A percentile compares a stretch with the other conserved stretches of the same genome.
These are phyloP conservation scores for Hippophae tibetana DNA, from an alignment of 306 rosid genomes.

Conservation along the genomic window DNA sequence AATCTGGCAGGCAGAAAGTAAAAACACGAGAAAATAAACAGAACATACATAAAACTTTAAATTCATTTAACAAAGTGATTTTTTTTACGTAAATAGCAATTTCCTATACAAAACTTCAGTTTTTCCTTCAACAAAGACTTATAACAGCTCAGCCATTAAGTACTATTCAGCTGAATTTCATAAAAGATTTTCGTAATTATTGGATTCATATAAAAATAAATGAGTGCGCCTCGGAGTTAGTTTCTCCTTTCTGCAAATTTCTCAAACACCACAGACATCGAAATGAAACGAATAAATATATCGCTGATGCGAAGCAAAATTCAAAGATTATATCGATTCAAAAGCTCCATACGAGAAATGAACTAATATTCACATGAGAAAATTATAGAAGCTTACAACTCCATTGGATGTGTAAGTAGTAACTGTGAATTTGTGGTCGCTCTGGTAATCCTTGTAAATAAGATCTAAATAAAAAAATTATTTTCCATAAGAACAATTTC, in stretches of 20 bases:
- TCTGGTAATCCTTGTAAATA: conserved; percentile 84
- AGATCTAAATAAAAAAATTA: conserved; percentile 41
- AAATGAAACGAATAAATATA: background rate
- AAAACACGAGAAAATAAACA: too few species aligned
- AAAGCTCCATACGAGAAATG: background rate
- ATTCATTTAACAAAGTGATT: too few species aligned
- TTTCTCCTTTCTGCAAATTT: background rate
- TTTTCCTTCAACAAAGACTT: too few species aligned
- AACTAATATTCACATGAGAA: background rate
- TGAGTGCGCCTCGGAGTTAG: background rate
- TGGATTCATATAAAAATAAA: background rate
- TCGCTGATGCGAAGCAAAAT: background rate
- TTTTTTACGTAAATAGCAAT: too few species aligned
- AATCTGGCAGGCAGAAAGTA: too few species aligned
- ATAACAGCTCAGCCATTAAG: too few species aligned
- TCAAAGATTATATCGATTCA: background rate
- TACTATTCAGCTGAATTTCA: too few species aligned
- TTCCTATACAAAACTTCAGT: too few species aligned
- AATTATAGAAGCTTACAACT: conserved; percentile 40
- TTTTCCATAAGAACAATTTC: background rate
- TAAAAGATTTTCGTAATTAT: background rate
- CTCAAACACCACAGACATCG: conserved; percentile 7
- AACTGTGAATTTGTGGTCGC: conserved; percentile 86
- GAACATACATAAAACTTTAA: too few species aligned
- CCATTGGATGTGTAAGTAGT: conserved; percentile 64